Percentiles rank a stretch among this genome's conserved stretches.
Conservation (phyloP, 1,139 yeast species). For the Lodderomyces theae region DNA sequence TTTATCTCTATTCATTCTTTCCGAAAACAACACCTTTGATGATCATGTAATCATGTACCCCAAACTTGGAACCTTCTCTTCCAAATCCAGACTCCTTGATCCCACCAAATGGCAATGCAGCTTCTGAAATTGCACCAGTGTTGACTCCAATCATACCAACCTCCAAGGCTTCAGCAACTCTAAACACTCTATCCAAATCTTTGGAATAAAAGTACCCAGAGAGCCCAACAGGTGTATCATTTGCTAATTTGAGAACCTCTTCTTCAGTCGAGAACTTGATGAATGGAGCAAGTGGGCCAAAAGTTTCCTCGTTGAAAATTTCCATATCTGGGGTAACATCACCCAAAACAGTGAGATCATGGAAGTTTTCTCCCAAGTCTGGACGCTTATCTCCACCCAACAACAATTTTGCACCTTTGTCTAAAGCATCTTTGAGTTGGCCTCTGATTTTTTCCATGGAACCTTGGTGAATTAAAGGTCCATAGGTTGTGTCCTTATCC, state of each 20-base stretch:
- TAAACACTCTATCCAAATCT: conserved; percentile 52
- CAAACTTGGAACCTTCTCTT: conserved; percentile 47
- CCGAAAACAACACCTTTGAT: conserved; percentile 29
- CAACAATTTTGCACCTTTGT: conserved; percentile 66
- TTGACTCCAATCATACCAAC: conserved; percentile 50
- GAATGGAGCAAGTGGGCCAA: conserved; percentile 86
- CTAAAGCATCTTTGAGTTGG: conserved; percentile 72
- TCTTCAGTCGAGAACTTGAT: conserved; percentile 63
- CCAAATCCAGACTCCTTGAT: conserved; percentile 46
- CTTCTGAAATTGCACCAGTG: conserved; percentile 45
- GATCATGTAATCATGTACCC: conserved; percentile 40
- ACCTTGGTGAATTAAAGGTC: conserved; percentile 71
- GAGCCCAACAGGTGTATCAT: conserved; percentile 52
- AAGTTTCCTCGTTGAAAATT: conserved; percentile 75
- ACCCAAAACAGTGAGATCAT: conserved; percentile 69
- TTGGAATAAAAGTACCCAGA: conserved; percentile 46
- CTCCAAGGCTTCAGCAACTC: conserved; percentile 42
- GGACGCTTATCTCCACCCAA: conserved; percentile 63
- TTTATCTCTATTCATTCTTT: conserved; percentile 5
- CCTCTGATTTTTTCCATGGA: conserved; percentile 66
- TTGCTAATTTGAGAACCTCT: conserved; percentile 68
- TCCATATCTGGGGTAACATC: conserved; percentile 63
- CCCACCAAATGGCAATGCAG: conserved; percentile 49
- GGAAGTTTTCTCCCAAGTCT: conserved; percentile 73
- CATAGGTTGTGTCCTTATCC: conserved; percentile 66